Evolutionary conservation across 768 basidiomycete species (phyloP), one percentile per base, ranked within the genome.

Genomic region (Hypholoma fasciculare): DNA sequence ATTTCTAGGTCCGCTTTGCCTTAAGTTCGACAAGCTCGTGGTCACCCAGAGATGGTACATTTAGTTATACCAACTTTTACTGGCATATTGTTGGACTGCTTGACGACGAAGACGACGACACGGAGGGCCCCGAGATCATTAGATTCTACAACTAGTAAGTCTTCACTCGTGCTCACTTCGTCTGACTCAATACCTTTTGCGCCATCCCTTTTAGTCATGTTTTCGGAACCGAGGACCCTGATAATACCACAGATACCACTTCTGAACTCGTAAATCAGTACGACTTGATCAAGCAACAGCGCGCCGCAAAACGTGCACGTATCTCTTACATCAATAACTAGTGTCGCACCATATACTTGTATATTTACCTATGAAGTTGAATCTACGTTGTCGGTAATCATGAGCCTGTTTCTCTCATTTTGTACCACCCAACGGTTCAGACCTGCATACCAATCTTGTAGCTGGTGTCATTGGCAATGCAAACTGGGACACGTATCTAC

Each of bases 121-220:
- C 12, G 26, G 20, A 30, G 27, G 7, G 30, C 13, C 30, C 12
- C 8, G 49, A 49, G 30, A 49, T 36, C 49, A 49, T 49, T 27
- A 49, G 14, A 14, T 26, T 49, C 49, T 49, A 26, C n/a, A 49
- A 49, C 30, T 49, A 49, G 49, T 49, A 49, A 49, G 49, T 49
- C n/a, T 30, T 42, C 13, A 19, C 40, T 42, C 13, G 40, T 42
- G 17, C 17, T 42, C 17, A 42, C 17, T 42, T 42, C 17, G 4
- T 42, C 17, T 14, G 40, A 14, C 40, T 42, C 40, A 42, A 14
- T 42, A 11, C 12, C 40, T 42, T 42, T 42, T 19, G 14, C 17
- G 17, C 11, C 40, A 14, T 14, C 12, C 40, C 13, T 42, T 14
- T 42, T 42, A 42, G 13, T 42, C 40, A 42, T 42, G 17, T 14